A percentile compares a stretch with the other conserved stretches of the same genome.
Evolutionary conservation across 768 basidiomycete species (phyloP).

Genomic region (Sarcodon sp.): DNA sequence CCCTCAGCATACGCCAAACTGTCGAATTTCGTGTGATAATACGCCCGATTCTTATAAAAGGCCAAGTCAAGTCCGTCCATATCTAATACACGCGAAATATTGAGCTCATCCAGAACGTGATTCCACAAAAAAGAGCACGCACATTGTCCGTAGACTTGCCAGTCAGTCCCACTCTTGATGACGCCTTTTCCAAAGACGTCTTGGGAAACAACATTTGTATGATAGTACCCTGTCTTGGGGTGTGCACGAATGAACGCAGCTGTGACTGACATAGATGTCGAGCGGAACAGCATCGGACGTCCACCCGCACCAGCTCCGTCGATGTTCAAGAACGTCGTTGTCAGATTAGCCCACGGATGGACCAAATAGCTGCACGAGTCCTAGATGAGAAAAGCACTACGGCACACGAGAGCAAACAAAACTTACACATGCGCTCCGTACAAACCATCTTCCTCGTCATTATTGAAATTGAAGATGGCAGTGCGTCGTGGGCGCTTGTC

Average conservation of each 20-base stretch:
- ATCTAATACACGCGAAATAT: conserved; percentile 14
- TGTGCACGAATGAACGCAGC: conserved; percentile 30
- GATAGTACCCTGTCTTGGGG: conserved; percentile 11
- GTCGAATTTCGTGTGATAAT: conserved; percentile 70
- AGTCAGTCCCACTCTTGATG: conserved; percentile 65
- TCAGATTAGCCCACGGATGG: conserved; percentile 63
- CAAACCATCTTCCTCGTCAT: conserved; percentile 72
- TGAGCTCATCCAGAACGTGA: conserved; percentile 1
- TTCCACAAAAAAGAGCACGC: not conserved
- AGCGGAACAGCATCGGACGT: conserved; percentile 71
- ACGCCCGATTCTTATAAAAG: conserved; percentile 62
- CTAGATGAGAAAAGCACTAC: not conserved
- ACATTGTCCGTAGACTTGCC: conserved; percentile 43
- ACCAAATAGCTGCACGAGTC: conserved; percentile 38
- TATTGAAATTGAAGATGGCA: conserved; percentile 76
- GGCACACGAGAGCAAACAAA: conserved; percentile 3
- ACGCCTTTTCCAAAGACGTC: conserved; percentile 58
- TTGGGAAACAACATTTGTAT: conserved; percentile 55
- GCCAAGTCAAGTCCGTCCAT: conserved; percentile 70
- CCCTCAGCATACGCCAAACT: conserved; percentile 39
- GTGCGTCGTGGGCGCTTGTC: conserved; percentile 31
- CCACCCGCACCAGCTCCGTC: conserved; percentile 76
- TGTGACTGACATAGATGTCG: conserved; percentile 46
- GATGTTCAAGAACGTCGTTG: conserved; percentile 63
- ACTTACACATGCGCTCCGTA: conserved; percentile 57